Conservation (phyloP, 129 eudicot species). For the Oenanthe sinensis region DNA sequence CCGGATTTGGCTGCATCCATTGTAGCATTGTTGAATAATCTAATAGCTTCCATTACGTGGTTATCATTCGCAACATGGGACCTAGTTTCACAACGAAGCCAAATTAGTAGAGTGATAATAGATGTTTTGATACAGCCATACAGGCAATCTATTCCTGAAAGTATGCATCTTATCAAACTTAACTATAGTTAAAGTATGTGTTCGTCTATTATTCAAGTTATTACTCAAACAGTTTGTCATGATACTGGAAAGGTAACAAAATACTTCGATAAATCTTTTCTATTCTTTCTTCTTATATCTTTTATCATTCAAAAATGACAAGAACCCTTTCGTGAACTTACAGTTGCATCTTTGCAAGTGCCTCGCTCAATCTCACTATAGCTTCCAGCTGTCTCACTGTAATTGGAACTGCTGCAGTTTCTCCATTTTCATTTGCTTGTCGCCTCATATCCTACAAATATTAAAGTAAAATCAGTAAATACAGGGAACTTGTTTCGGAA, state of each 20-base stretch:
- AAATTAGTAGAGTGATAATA: not conserved
- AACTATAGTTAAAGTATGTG: not conserved
- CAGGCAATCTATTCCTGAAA: not conserved
- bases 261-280: not conserved
- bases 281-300: not conserved
- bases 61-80: conserved; percentile 71
- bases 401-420: conserved; percentile 92
- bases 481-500: not conserved
- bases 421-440: conserved; percentile 94
- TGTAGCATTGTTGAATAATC: conserved; percentile 75
- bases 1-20: conserved; percentile 99
- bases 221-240: not conserved
- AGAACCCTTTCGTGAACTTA: conserved; percentile 37
- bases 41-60: conserved; percentile 71
- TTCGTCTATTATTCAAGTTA: not conserved
- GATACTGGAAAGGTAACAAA: not conserved
- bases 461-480: not conserved
- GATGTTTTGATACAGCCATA: not conserved
- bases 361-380: conserved; percentile 84
- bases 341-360: conserved; percentile 92
- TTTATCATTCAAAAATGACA: not conserved
- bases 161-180: not conserved
- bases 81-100: conserved; percentile 22
- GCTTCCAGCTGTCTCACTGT: conserved; percentile 99
- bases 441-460: conserved; percentile 77